A percentile compares a stretch with the other conserved stretches of the same genome.
Conservation (phyloP, 1,139 yeast genomes). For the Blastobotrys persicus region DNA sequence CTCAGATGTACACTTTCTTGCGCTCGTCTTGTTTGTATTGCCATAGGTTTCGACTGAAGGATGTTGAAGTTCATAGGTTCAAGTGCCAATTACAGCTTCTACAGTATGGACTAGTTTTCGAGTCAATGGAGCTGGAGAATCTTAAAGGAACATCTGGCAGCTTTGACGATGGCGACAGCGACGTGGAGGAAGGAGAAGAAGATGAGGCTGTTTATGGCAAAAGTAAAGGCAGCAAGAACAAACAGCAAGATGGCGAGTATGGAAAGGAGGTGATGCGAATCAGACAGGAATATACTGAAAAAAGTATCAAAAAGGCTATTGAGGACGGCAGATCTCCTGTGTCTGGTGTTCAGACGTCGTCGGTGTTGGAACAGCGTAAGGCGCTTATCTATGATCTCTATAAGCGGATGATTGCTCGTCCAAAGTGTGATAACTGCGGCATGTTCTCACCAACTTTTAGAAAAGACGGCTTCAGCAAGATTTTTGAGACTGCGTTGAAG, state of each 20-base stretch:
- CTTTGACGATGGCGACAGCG: conserved; percentile 36
- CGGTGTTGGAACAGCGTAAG: conserved; percentile 86
- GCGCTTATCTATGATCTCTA: conserved; percentile 70
- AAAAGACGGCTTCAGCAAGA: conserved; percentile 91
- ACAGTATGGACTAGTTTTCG: conserved; percentile 85
- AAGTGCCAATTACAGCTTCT: conserved; percentile 76
- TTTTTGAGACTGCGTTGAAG: conserved; percentile 80
- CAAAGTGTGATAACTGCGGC: conserved; percentile 92
- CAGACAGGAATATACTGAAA: conserved; percentile 69
- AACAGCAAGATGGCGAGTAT: conserved; percentile 34
- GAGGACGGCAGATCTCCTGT: conserved; percentile 69
- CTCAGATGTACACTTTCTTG: conserved; percentile 79
- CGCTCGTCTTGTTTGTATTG: conserved; percentile 89
- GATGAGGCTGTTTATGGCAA: conserved; percentile 23
- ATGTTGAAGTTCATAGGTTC: conserved; percentile 68
- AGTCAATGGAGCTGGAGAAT: conserved; percentile 69
- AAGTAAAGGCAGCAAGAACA: conserved; percentile 20
- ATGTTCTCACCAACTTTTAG: conserved; percentile 93
- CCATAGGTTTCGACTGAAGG: conserved; percentile 71
- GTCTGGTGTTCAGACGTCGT: conserved; percentile 73
- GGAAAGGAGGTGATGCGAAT: conserved; percentile 49
- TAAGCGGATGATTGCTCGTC: conserved; percentile 66
- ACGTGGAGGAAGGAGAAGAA: conserved; percentile 41
- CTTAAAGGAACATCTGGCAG: conserved; percentile 38
- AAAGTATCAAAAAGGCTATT: conserved; percentile 69